A percentile compares a stretch with the other conserved stretches of the same genome.
Conservation (phyloP, 2,329 filamentous ascomycete genomes). For the Rhynchosporium graminicola region DNA sequence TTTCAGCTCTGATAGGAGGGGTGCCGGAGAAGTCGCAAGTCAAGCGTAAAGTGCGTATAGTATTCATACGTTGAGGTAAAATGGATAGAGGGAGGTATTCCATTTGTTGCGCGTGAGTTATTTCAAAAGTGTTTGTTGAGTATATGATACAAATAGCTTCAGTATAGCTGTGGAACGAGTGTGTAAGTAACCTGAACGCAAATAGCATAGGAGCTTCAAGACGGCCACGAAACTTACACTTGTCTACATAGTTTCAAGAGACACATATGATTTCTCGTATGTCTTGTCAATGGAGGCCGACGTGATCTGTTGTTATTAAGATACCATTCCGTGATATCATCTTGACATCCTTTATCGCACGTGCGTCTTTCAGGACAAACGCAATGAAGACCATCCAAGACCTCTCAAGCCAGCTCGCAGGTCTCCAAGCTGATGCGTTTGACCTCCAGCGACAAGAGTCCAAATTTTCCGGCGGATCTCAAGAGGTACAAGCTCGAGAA, state of each 20-base stretch:
- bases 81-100: neutral
- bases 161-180: neutral
- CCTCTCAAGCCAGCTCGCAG: neutral
- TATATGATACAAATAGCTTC: slow-evolving; percentile 4
- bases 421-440: neutral
- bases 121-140: slow-evolving; percentile 7
- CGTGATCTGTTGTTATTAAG: too few species aligned
- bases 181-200: neutral
- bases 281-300: neutral
- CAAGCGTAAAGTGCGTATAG: neutral
- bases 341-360: neutral
- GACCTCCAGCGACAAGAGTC: neutral
- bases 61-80: neutral
- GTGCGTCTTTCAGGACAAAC: neutral
- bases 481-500: slow-evolving; percentile 2
- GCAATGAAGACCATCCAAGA: neutral
- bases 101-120: neutral
- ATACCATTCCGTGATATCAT: neutral
- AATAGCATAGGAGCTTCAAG: neutral
- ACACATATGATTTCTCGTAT: neutral
- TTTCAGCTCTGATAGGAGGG: neutral
- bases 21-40: neutral
- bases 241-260: slow-evolving; percentile 11
- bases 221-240: neutral
- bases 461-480: neutral